Evolutionary conservation across 202 grass and related monocot genomes (phyloP).

Genomic region (Thinopyrum obtusiflorum): DNA sequence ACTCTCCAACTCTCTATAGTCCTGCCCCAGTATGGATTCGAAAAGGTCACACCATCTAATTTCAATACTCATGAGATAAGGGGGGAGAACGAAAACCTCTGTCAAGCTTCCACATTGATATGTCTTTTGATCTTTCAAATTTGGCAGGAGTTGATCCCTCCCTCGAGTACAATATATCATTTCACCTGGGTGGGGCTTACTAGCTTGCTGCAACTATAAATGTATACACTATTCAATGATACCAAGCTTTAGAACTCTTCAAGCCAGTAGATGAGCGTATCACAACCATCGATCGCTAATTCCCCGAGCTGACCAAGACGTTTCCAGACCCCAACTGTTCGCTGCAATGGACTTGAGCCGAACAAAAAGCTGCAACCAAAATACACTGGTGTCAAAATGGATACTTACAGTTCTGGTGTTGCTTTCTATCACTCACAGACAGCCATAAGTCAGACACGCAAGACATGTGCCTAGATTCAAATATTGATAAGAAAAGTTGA

Average conservation of each 20-base stretch:
- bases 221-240: not conserved
- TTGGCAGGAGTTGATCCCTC: constrained; percentile 7
- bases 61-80: fast-evolving
- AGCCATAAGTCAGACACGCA: not conserved
- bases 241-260: constrained; percentile 8
- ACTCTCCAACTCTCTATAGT: no score
- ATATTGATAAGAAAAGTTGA: not conserved
- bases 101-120: fast-evolving
- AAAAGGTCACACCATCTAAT: fast-evolving
- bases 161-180: not conserved
- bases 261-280: not conserved
- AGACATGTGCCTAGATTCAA: not conserved
- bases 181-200: not conserved
- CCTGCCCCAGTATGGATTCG: no score
- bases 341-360: not conserved
- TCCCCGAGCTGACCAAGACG: not conserved
- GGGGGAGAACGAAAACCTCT: not conserved
- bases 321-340: not conserved
- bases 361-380: not conserved
- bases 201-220: not conserved
- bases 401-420: not conserved
- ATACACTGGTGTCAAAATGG: not conserved
- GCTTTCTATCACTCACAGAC: not conserved
- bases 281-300: fast-evolving
- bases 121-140: fast-evolving